phyloP scores from a whole-genome alignment of 1,284 basidiomycete species.

The Porogramme epimiltina region DNA sequence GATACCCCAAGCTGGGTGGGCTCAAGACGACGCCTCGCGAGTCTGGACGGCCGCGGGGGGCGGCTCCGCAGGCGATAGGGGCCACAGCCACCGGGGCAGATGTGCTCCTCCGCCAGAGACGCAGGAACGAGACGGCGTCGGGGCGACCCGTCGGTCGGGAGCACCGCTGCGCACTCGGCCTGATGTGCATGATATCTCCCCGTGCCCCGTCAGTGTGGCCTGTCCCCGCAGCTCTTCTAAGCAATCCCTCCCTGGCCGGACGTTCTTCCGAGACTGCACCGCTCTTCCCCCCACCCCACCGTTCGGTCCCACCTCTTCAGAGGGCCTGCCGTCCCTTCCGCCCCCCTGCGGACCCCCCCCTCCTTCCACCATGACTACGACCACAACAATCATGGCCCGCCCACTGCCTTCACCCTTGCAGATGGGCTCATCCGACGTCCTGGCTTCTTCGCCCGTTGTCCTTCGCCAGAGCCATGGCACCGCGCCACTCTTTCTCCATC shows the following conservation, averaged over 20 bases:
- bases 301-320: conserved; percentile 13
- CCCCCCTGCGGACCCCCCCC: background rate
- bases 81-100: too few species aligned
- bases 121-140: too few species aligned
- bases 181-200: conserved; percentile 17
- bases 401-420: conserved; percentile 6
- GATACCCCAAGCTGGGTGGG: too few species aligned
- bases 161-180: conserved; percentile 13
- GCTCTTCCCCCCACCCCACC: conserved; percentile 13
- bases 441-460: conserved; percentile 8
- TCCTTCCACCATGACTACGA: conserved; percentile 16
- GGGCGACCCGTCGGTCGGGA: too few species aligned
- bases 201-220: conserved; percentile 12
- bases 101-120: too few species aligned
- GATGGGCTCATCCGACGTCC: conserved; percentile 6
- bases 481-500: conserved; percentile 16
- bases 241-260: conserved; percentile 18
- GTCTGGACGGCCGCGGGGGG: too few species aligned
- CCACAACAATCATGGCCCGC: conserved; percentile 14
- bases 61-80: too few species aligned
- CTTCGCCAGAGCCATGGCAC: conserved; percentile 11
- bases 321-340: background rate
- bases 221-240: conserved; percentile 16
- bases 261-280: conserved; percentile 14
- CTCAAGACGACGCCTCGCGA: too few species aligned